These are phyloP conservation scores for Quercus berberidifolia DNA, from an alignment of 306 rosid genomes.

Conservation along the genomic window DNA sequence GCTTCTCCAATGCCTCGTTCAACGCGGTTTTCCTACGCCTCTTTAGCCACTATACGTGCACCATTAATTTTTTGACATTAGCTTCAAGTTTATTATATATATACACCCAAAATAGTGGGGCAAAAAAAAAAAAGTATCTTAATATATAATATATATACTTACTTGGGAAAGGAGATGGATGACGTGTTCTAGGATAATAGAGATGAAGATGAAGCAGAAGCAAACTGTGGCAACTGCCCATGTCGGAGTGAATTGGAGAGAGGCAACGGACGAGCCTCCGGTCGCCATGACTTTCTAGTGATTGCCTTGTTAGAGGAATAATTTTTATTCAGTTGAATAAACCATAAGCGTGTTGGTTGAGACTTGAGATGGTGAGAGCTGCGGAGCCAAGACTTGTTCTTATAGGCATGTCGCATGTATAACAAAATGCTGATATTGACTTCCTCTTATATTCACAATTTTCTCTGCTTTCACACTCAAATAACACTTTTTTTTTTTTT, in stretches of 20 bases:
- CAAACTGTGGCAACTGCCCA: conserved; percentile 38
- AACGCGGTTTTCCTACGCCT: conserved; percentile 21
- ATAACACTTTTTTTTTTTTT: too few relatives aligned
- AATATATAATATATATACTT: not conserved
- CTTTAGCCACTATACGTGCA: conserved; percentile 25
- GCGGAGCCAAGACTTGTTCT: not conserved
- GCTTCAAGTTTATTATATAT: not conserved
- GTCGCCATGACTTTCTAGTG: conserved; percentile 5
- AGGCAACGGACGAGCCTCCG: not conserved
- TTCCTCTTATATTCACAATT: not conserved
- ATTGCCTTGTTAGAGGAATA: not conserved
- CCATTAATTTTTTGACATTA: not conserved
- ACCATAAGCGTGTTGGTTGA: not conserved
- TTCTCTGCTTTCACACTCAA: too few relatives aligned
- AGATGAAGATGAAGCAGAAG: conserved; percentile 30
- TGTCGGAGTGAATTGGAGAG: conserved; percentile 35
- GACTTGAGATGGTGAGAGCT: not conserved
- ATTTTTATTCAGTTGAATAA: not conserved
- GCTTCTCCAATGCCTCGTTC: conserved; percentile 31
- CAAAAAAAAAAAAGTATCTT: not conserved
- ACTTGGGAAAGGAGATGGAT: conserved; percentile 25
- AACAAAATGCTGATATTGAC: too few relatives aligned
- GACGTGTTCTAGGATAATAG: conserved; percentile 22
- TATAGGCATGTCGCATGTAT: not conserved
- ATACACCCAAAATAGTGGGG: not conserved